Evolutionary conservation across 768 basidiomycete genomes (phyloP), one percentile per base, ranked within the genome.

Genomic region (Suillus luteus): DNA sequence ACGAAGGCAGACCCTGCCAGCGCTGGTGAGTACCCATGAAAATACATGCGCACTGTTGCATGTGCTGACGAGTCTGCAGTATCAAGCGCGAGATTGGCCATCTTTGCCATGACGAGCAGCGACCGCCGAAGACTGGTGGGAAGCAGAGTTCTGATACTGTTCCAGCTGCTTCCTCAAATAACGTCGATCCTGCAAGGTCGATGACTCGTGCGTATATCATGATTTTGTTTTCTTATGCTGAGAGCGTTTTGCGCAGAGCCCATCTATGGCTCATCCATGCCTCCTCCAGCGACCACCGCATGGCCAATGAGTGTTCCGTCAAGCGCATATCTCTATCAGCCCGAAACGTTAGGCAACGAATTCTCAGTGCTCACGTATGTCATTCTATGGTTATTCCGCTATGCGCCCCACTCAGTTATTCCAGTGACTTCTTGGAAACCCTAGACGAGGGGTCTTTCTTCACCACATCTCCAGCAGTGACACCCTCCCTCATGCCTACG

Each of bases 21-120:
- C 87, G 96, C 68, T 96, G 95, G 95, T 95, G 73, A 75, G 92
- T 81, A 17, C 51, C 27, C 44, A 46, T 41, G 55, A 49, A 37
- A 60, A 64, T 64, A 27, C 52, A 31, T 70, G 43, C 63, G n/a
- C 60, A 37, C 55, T 19, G 24, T 65, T 49, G 51, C 66, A 68
- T 62, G 52, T 55, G 43, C 31, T 62, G 44, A 67, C 19, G 60
- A 40, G 2, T 61, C 58, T 37, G 57, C 69, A 96, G 95, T 71
- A 93, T 98, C 70, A 98, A 98, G 76, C 88, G 96, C 44, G 96
- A 98, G 76, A 98, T 98, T 65, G 93, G 94, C 0, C 94, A 97
- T 78, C 81, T 96, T 15, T 97, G 95, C 71, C 91, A 93, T 69
- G 96, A 96, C 74, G 94, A 96, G 72, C 85, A 85, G 63, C 82